Conservation (phyloP, 371 early-diverging fungal species). For the Mucor circinelloides region DNA sequence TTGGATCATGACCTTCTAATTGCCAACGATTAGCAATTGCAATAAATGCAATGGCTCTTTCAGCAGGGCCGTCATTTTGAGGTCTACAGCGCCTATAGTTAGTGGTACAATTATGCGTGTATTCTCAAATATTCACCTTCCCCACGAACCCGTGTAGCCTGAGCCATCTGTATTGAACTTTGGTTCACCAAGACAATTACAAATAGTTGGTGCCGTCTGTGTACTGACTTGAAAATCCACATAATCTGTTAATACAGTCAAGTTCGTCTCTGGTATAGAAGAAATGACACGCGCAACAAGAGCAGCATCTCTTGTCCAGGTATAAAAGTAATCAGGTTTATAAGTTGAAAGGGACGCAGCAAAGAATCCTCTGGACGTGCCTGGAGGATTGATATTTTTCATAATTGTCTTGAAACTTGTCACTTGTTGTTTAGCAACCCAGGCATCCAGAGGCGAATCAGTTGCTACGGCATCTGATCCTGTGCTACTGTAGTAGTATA, state of each 20-base stretch:
- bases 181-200: slow-evolving; percentile 72
- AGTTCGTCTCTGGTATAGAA: slow-evolving; percentile 15
- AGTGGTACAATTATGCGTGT: not conserved
- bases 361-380: slow-evolving; percentile 36
- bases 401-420: slow-evolving; percentile 30
- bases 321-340: slow-evolving; percentile 76
- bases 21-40: slow-evolving; percentile 43
- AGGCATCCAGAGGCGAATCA: slow-evolving; percentile 1
- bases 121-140: slow-evolving; percentile 31
- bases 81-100: slow-evolving; percentile 42
- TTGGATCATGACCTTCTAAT: not conserved
- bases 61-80: slow-evolving; percentile 86
- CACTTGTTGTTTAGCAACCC: slow-evolving; percentile 25
- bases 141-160: slow-evolving; percentile 60
- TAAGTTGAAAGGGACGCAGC: slow-evolving; percentile 42
- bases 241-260: slow-evolving; percentile 33
- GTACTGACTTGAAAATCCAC: slow-evolving; percentile 36
- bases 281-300: slow-evolving; percentile 57
- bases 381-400: slow-evolving; percentile 41
- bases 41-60: slow-evolving; percentile 61
- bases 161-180: slow-evolving; percentile 72
- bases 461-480: not conserved
- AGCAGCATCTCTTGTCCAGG: slow-evolving; percentile 79
- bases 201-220: slow-evolving; percentile 27
- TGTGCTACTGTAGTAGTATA: not conserved